Conservation (phyloP, 352 stramenopile genomes). For the Phytophthora foliorum region DNA sequence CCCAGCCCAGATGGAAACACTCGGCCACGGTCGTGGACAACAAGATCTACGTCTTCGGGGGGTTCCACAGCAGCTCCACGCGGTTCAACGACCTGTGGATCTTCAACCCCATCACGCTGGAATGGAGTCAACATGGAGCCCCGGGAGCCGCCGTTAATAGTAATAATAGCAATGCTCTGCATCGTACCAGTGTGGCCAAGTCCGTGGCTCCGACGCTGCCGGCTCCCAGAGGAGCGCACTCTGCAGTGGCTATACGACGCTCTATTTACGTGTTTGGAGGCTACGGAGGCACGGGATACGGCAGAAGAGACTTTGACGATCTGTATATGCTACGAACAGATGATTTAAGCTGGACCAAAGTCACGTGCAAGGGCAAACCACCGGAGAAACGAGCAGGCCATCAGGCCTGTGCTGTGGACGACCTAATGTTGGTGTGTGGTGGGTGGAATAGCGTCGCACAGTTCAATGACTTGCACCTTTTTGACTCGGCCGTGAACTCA, state of each 20-base stretch:
- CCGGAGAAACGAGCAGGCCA: conserved; percentile 95
- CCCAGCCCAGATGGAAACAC: conserved; percentile 90
- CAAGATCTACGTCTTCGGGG: conserved; percentile 95
- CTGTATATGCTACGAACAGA: conserved; percentile 91
- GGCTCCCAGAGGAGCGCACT: conserved; percentile 92
- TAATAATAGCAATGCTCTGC: conserved; percentile 51
- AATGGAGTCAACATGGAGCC: conserved; percentile 82
- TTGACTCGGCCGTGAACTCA: conserved; percentile 88
- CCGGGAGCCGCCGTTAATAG: neutral
- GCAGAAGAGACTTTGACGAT: conserved; percentile 95
- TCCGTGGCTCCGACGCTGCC: conserved; percentile 55
- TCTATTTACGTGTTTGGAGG: conserved; percentile 95
- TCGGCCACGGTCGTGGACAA: conserved; percentile 89
- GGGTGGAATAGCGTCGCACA: conserved; percentile 96
- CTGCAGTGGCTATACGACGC: conserved; percentile 84
- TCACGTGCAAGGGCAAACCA: conserved; percentile 86
- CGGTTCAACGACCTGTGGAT: conserved; percentile 98
- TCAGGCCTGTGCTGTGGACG: conserved; percentile 89
- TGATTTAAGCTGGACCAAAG: conserved; percentile 86
- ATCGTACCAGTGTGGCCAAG: conserved; percentile 43
- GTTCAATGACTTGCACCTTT: conserved; percentile 96
- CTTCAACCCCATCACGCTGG: conserved; percentile 95
- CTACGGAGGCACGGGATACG: conserved; percentile 94
- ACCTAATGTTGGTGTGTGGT: conserved; percentile 94
- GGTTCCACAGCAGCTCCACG: conserved; percentile 90